These are phyloP conservation scores for Taxillus chinensis DNA, from an alignment of 164 flowering plant genomes.

Conservation along the genomic window DNA sequence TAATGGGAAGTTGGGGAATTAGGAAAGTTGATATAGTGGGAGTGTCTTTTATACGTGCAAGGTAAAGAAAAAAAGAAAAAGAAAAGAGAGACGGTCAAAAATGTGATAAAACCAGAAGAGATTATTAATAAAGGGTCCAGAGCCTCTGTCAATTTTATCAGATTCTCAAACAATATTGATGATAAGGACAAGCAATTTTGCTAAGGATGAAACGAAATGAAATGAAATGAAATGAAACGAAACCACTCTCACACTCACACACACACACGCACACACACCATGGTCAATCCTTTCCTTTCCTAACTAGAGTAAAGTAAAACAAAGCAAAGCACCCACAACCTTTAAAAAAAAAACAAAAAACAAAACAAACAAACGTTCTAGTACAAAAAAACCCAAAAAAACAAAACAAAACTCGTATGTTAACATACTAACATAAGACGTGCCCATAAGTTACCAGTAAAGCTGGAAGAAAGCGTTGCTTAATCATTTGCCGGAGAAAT, in stretches of 20 bases:
- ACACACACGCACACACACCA: not conserved
- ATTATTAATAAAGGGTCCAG: slow-evolving; percentile 6
- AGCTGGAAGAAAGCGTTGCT: too few species aligned
- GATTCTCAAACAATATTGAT: slow-evolving; percentile 21
- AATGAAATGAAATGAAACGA: slow-evolving; percentile 19
- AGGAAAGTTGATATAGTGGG: not conserved
- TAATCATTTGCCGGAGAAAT: slow-evolving; percentile 21
- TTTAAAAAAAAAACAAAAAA: not conserved
- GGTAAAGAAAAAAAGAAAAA: not conserved
- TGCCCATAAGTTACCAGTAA: too few species aligned
- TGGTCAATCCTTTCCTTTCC: not conserved
- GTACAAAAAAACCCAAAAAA: not conserved
- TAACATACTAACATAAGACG: too few species aligned
- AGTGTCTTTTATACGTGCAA: slow-evolving; percentile 13
- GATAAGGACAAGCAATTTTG: slow-evolving; percentile 26
- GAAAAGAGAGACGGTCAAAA: slow-evolving; percentile 9
- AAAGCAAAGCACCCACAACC: not conserved
- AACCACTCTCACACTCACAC: slow-evolving; percentile 3
- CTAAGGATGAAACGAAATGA: slow-evolving; percentile 3
- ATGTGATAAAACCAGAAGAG: slow-evolving; percentile 18
- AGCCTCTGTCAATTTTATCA: slow-evolving; percentile 28
- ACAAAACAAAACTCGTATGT: not conserved
- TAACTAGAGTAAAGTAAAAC: not conserved
- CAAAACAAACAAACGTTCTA: not conserved
- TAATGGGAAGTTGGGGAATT: too few species aligned